These are phyloP conservation scores for Solanum chmielewskii DNA, from an alignment of 257 asterid genomes.

Conservation along the genomic window DNA sequence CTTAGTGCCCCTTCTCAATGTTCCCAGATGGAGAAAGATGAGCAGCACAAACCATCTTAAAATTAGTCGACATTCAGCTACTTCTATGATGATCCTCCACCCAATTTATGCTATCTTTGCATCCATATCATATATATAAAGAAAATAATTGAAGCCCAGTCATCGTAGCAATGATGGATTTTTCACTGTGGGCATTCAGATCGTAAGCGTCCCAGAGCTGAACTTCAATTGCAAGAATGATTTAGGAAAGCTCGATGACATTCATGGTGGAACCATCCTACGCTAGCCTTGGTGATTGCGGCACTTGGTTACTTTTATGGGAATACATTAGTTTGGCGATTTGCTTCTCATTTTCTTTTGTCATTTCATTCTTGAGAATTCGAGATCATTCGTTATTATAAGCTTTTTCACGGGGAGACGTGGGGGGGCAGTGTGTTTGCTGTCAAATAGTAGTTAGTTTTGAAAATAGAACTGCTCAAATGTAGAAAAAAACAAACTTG, in stretches of 20 bases:
- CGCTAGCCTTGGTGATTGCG: background rate
- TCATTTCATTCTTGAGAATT: background rate
- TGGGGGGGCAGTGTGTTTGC: background rate
- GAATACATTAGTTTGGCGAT: background rate
- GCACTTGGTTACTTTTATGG: background rate
- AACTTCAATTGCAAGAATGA: background rate
- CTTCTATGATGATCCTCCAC: background rate
- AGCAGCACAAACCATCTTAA: background rate
- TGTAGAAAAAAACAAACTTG: background rate
- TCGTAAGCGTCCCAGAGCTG: background rate
- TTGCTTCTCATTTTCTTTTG: background rate
- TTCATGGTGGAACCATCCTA: background rate
- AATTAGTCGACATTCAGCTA: background rate
- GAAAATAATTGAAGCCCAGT: background rate
- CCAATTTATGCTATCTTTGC: background rate
- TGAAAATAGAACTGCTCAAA: background rate
- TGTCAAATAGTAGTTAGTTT: background rate
- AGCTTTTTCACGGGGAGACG: background rate
- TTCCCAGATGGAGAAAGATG: background rate
- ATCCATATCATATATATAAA: background rate
- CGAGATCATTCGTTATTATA: background rate
- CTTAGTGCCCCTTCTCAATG: background rate
- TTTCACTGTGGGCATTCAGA: background rate
- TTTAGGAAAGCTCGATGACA: background rate
- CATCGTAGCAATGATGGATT: background rate